These are phyloP conservation scores for Podila epicladia DNA, from an alignment of 192 early-diverging fungal species.

Conservation along the genomic window DNA sequence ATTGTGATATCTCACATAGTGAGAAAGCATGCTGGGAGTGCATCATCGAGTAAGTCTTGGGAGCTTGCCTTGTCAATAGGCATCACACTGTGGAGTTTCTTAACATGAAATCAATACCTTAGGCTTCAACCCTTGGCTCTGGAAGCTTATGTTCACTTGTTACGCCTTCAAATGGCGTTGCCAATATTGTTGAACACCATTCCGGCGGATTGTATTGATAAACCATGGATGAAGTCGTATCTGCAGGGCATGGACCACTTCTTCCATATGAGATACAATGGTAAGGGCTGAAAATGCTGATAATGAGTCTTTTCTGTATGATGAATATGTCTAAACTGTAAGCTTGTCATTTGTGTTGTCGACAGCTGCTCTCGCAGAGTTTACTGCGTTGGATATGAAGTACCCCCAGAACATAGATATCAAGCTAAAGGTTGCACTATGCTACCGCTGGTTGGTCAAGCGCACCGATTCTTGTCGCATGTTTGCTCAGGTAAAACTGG, in stretches of 20 bases:
- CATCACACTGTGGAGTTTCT: too few relatives aligned
- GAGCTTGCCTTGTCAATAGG: not conserved
- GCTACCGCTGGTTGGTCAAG: conserved; percentile 22
- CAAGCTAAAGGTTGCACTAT: conserved; percentile 20
- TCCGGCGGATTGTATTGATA: conserved; percentile 12
- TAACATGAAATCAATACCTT: too few relatives aligned
- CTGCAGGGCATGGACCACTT: conserved; percentile 23
- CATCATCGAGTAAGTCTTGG: conserved; percentile 18
- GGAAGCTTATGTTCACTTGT: conserved; percentile 22
- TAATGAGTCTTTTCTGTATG: not conserved
- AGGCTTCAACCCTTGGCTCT: conserved; percentile 32
- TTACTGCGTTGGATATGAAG: conserved; percentile 10
- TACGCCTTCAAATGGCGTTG: conserved; percentile 6
- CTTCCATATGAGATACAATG: conserved; percentile 18
- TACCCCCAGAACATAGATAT: conserved; percentile 25
- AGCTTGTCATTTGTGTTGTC: not conserved
- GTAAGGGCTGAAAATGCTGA: not conserved
- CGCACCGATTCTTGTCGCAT: conserved; percentile 9
- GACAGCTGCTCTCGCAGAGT: conserved; percentile 18
- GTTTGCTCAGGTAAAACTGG: conserved; percentile 17
- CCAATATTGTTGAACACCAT: conserved; percentile 25
- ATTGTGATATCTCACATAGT: not conserved
- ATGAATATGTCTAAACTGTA: not conserved
- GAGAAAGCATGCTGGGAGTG: conserved; percentile 31
- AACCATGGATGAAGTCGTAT: conserved; percentile 32